phyloP scores from a whole-genome alignment of 495 filamentous ascomycete species.

The Trypethelium eluteriae region DNA sequence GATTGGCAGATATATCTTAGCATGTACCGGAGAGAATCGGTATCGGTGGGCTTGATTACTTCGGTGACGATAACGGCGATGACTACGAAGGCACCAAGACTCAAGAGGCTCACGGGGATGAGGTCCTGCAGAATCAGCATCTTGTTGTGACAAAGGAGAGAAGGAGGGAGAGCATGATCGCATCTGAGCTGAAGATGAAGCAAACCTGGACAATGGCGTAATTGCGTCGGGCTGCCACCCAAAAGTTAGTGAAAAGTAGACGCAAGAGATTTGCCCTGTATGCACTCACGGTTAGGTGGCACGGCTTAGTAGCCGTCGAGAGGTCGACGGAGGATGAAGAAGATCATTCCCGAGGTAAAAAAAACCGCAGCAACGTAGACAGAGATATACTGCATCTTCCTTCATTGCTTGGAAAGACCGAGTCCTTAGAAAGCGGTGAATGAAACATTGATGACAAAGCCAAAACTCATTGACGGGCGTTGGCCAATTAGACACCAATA shows the following conservation, averaged over 20 bases:
- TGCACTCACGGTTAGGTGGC: conserved; percentile 16
- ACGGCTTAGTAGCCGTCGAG: conserved; percentile 33
- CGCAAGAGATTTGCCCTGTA: not conserved
- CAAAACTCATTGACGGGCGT: no score
- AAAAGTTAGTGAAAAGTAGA: not conserved
- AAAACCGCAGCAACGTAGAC: conserved; percentile 28
- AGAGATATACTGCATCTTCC: conserved; percentile 19
- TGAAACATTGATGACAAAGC: conserved; percentile 9
- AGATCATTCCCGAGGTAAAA: conserved; percentile 25
- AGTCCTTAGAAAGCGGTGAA: not conserved
- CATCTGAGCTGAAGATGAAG: conserved; percentile 27
- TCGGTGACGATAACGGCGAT: conserved; percentile 28
- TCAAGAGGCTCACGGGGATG: conserved; percentile 22
- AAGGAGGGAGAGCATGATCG: conserved; percentile 23
- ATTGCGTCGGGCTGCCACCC: conserved; percentile 24
- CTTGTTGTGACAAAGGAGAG: conserved; percentile 18
- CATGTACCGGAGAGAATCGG: conserved; percentile 26
- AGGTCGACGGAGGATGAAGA: conserved; percentile 29
- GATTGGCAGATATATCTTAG: conserved; percentile 28
- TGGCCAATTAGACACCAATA: conserved; percentile 48
- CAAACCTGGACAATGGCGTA: conserved; percentile 25
- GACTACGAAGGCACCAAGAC: conserved; percentile 30
- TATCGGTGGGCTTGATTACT: conserved; percentile 25
- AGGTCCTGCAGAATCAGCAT: conserved; percentile 24
- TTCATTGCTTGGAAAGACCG: conserved; percentile 11